Conservation (phyloP, 352 stramenopile genomes). For the Pythium aquatile region DNA sequence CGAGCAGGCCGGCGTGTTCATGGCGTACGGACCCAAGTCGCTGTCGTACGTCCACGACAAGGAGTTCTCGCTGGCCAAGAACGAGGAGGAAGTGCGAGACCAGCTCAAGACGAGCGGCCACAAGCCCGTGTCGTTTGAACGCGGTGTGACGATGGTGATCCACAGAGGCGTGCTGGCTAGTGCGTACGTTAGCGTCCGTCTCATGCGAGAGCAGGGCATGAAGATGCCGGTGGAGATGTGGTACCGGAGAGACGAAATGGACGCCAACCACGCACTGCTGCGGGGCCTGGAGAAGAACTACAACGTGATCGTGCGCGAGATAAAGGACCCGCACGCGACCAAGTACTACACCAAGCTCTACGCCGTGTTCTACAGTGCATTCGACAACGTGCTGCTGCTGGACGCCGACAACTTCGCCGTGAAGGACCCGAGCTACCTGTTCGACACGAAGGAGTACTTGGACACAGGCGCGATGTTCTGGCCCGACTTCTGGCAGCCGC, state of each 20-base stretch:
- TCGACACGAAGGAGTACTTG: constrained; percentile 47
- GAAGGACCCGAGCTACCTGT: constrained; percentile 62
- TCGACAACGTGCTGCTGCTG: constrained; percentile 73
- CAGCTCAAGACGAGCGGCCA: too few species aligned
- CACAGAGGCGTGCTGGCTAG: constrained; percentile 32
- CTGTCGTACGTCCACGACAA: constrained; percentile 16
- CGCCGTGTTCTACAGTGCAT: constrained; percentile 70
- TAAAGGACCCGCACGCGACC: constrained; percentile 47
- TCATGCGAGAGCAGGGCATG: constrained; percentile 39
- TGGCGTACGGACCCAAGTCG: constrained; percentile 17
- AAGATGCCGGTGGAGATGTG: constrained; percentile 68
- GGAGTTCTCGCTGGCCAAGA: background rate
- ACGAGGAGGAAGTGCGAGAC: constrained; percentile 2
- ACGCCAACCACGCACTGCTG: constrained; percentile 45
- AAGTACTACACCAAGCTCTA: constrained; percentile 75
- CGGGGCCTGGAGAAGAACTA: constrained; percentile 34
- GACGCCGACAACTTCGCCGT: constrained; percentile 79
- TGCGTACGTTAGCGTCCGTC: constrained; percentile 49
- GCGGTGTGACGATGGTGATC: constrained; percentile 41
- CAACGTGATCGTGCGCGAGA: constrained; percentile 53
- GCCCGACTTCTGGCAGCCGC: constrained; percentile 72
- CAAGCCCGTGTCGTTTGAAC: constrained; percentile 1
- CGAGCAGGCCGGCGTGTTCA: constrained; percentile 5
- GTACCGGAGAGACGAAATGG: constrained; percentile 51
- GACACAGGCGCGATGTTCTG: constrained; percentile 65